Evolutionary conservation across 2,329 filamentous ascomycete genomes (phyloP), one percentile per base, ranked within the genome.

Genomic region (Colletotrichum nymphaeae): DNA sequence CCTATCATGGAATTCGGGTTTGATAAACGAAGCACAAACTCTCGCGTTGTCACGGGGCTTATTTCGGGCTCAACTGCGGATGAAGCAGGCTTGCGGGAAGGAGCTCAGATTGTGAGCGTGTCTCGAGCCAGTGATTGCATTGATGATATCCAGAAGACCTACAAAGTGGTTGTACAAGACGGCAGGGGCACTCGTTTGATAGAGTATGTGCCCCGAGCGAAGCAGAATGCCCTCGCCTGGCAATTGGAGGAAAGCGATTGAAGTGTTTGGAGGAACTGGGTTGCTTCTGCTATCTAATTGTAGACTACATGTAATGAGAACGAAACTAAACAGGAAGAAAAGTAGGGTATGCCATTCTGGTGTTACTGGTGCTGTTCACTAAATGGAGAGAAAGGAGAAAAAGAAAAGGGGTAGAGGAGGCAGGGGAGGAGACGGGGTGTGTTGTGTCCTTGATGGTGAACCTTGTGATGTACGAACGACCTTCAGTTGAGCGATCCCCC

Each of bases 1-100:
- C 60, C 60, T 28, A 53, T 69, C 4, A 52, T 69, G 24, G 35
- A 69, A 1, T 65, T 35, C 19, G 67, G 67, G 12, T 69, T 69
- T n/a, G 67, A 69, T 24, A 53, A 28, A 4, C 42, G 52, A 19
- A 69, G 67, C 19, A 14, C 63, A 1, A 37, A n/a, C 6, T 64
- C 59, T 22, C 49, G 67, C 26, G 28, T 58, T 28, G 52, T 69
- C 6, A 35, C 58, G 11, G 67, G 67, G 14, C n/a, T 69, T 5
- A 16, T 57, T 35, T 5, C 35, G 9, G 37, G 46, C 11, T 69
- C 67, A 9, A 32, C 67, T 11, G 59, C 67, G 3, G 67, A 62
- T 14, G 9, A 4, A 5, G 42, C 67, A 19, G 67, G 67, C 5
- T 66, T 65, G 12, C 30, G 53, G 55, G 55, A 66, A 46, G 67